phyloP scores from a whole-genome alignment of 2,329 filamentous ascomycete genomes.

The Macrophomina tecta region DNA sequence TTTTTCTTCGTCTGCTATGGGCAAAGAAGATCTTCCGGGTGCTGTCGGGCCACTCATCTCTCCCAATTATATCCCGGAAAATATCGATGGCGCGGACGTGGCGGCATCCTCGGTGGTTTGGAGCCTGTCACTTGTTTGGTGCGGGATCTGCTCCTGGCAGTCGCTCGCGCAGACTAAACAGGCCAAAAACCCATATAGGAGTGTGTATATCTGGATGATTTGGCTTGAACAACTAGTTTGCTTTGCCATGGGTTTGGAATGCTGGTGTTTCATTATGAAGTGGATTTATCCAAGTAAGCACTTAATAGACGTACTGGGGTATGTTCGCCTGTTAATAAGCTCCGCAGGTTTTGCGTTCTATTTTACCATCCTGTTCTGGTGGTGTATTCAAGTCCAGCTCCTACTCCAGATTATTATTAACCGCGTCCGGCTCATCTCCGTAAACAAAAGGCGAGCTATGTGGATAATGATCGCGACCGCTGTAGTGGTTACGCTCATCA shows the following conservation, averaged over 20 bases:
- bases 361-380: constrained; percentile 39
- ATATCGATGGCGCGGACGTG: constrained; percentile 39
- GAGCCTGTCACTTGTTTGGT: constrained; percentile 38
- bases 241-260: constrained; percentile 51
- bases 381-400: constrained; percentile 30
- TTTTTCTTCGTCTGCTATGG: neutral
- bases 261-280: constrained; percentile 43
- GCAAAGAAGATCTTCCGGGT: neutral
- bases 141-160: constrained; percentile 40
- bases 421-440: constrained; percentile 44
- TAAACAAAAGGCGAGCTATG: constrained; percentile 39
- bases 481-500: constrained; percentile 44
- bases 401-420: constrained; percentile 51
- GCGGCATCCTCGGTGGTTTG: constrained; percentile 40
- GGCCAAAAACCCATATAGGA: constrained; percentile 40
- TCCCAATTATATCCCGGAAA: constrained; percentile 34
- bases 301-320: neutral
- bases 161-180: constrained; percentile 38
- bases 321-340: neutral
- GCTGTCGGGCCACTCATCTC: constrained; percentile 35
- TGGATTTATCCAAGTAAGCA: constrained; percentile 41
- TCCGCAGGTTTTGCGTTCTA: constrained; percentile 42
- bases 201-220: constrained; percentile 56
- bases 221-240: constrained; percentile 55
- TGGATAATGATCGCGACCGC: constrained; percentile 47